phyloP scores from a whole-genome alignment of 2,329 filamentous ascomycete genomes.

The Fusarium brevicatenulatum region DNA sequence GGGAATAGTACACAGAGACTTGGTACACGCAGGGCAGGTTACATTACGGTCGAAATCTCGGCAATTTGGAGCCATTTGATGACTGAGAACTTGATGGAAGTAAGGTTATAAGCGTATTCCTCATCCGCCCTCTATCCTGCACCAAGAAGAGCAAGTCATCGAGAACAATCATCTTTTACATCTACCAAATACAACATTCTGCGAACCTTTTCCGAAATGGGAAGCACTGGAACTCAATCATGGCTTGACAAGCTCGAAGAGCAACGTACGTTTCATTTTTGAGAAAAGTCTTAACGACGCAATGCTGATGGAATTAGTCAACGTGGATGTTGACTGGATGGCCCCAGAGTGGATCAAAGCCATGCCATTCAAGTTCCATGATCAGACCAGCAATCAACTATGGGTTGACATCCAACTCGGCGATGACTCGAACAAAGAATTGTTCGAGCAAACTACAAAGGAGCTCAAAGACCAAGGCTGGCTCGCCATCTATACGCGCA shows the following conservation, averaged over 20 bases:
- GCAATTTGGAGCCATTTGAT: too few species aligned
- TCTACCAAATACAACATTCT: too few species aligned
- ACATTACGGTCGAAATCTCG: background rate
- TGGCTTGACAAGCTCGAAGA: constrained; percentile 58
- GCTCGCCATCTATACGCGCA: constrained; percentile 60
- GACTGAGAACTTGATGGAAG: background rate
- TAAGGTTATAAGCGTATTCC: background rate
- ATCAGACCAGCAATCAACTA: constrained; percentile 62
- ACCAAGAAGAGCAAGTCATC: background rate
- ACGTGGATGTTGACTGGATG: constrained; percentile 64
- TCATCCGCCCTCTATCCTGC: background rate
- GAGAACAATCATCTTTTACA: background rate
- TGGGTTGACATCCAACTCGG: constrained; percentile 60
- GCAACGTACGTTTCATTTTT: constrained; percentile 46
- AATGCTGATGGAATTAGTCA: constrained; percentile 48
- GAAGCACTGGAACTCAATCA: constrained; percentile 44
- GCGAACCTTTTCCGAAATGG: constrained; percentile 39
- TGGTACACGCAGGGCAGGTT: constrained; percentile 1
- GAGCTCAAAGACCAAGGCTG: constrained; percentile 58
- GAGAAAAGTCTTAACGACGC: accelerated
- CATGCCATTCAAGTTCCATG: constrained; percentile 57
- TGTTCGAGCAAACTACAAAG: constrained; percentile 54
- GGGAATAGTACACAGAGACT: background rate
- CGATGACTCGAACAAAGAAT: constrained; percentile 54
- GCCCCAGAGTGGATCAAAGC: constrained; percentile 58